Evolutionary conservation across 192 early-diverging fungal species (phyloP).

Genomic region (Phycomyces nitens): DNA sequence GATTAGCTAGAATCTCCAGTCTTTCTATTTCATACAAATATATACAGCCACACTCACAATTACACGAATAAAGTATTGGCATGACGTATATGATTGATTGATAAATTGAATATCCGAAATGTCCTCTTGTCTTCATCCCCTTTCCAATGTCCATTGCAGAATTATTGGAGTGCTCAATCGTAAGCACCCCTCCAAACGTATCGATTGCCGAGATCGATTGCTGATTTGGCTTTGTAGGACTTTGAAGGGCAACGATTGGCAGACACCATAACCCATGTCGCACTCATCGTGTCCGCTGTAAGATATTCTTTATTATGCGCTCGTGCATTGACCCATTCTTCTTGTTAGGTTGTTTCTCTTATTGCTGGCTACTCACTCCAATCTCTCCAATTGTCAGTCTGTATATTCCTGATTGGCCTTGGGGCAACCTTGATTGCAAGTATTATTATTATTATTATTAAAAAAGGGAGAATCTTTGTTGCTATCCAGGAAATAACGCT

Average conservation of each 20-base stretch:
- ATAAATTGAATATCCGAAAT: too few species aligned
- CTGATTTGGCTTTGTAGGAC: neutral
- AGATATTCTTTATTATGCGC: neutral
- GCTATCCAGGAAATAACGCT: too few species aligned
- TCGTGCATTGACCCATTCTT: neutral
- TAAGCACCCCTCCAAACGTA: neutral
- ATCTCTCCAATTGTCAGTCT: conserved; percentile 9
- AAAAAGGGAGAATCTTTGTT: neutral
- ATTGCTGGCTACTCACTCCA: conserved; percentile 9
- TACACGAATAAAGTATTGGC: too few species aligned
- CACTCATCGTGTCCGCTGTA: conserved; percentile 12
- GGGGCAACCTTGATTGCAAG: conserved; percentile 7
- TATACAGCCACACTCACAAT: too few species aligned
- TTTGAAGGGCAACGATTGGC: conserved; percentile 10
- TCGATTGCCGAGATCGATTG: neutral
- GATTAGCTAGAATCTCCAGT: too few species aligned
- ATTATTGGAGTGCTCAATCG: conserved; percentile 11
- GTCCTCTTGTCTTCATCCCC: neutral
- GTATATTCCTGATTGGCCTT: conserved; percentile 3
- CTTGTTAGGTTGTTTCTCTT: conserved; percentile 5
- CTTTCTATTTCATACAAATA: too few species aligned
- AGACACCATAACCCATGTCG: neutral
- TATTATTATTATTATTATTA: neutral
- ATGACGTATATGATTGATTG: too few species aligned
- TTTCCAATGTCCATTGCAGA: conserved; percentile 6